A percentile compares a stretch with the other conserved stretches of the same genome.
phyloP scores from a whole-genome alignment of 495 filamentous ascomycete genomes.

The Talaromyces wortmannii region DNA sequence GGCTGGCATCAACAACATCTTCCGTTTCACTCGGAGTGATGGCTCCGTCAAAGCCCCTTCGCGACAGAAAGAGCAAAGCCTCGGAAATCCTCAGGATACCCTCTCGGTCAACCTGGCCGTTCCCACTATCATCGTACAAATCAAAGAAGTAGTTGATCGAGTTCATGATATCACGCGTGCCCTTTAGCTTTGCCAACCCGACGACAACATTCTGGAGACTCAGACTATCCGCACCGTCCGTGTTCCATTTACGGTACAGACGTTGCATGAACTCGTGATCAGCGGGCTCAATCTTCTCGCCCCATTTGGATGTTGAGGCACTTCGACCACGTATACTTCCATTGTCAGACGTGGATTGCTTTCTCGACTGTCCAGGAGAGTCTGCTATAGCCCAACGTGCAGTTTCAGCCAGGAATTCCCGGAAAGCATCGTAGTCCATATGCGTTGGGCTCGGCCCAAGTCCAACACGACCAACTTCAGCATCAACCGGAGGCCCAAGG shows the following conservation, averaged over 20 bases:
- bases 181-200: slow-evolving; percentile 84
- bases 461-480: slow-evolving; percentile 69
- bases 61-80: slow-evolving; percentile 84
- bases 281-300: slow-evolving; percentile 71
- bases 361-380: slow-evolving; percentile 51
- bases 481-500: slow-evolving; percentile 29
- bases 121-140: slow-evolving; percentile 86
- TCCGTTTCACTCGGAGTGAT: slow-evolving; percentile 46
- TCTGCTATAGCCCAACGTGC: slow-evolving; percentile 89
- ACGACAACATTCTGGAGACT: slow-evolving; percentile 87
- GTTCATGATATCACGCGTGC: slow-evolving; percentile 90
- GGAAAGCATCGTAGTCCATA: slow-evolving; percentile 95
- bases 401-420: slow-evolving; percentile 85
- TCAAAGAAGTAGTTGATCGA: slow-evolving; percentile 97
- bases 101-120: slow-evolving; percentile 93
- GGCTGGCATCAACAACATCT: slow-evolving; percentile 16
- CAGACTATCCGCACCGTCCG: slow-evolving; percentile 63
- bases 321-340: slow-evolving; percentile 36
- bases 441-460: slow-evolving; percentile 79
- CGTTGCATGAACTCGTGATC: slow-evolving; percentile 94
- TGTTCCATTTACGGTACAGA: slow-evolving; percentile 84
- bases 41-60: slow-evolving; percentile 72
- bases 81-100: slow-evolving; percentile 94
- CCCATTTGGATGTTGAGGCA: slow-evolving; percentile 61
- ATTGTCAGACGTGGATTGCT: slow-evolving; percentile 40